Conservation (phyloP, 2,329 filamentous ascomycete genomes). For the Ophiostoma ulmi region DNA sequence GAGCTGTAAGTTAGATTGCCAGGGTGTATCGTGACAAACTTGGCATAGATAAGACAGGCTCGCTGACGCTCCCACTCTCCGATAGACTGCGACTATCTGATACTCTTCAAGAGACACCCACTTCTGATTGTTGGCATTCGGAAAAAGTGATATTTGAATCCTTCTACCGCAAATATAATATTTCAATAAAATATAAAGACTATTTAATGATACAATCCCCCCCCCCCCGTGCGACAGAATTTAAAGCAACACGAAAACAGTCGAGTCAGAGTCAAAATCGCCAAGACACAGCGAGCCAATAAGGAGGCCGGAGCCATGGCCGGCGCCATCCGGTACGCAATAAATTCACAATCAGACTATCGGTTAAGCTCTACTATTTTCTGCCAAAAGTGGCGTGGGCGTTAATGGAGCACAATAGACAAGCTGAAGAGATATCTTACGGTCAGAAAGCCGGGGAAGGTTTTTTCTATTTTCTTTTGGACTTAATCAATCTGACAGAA, state of each 20-base stretch:
- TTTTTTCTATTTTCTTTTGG: neutral
- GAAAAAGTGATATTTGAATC: neutral
- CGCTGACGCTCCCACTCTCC: neutral
- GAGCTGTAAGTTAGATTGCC: neutral
- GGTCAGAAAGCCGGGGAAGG: neutral
- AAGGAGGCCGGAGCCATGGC: neutral
- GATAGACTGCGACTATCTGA: constrained; percentile 2
- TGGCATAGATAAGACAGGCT: constrained; percentile 9
- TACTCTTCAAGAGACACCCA: neutral
- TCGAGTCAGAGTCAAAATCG: neutral
- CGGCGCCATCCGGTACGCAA: neutral
- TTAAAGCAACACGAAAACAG: neutral
- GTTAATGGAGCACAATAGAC: neutral
- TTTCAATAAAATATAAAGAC: neutral
- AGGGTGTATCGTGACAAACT: constrained; percentile 4
- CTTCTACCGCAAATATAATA: neutral
- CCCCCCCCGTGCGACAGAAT: neutral
- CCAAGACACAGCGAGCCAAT: constrained; percentile 8
- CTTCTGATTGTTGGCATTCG: neutral
- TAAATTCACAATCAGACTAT: neutral
- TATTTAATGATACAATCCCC: neutral
- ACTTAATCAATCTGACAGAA: neutral
- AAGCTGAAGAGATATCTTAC: neutral
- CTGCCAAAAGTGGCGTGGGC: constrained; percentile 12
- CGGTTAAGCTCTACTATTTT: neutral